These are phyloP conservation scores for Penicillium expansum DNA, from an alignment of 2,329 filamentous ascomycete species.

Conservation along the genomic window DNA sequence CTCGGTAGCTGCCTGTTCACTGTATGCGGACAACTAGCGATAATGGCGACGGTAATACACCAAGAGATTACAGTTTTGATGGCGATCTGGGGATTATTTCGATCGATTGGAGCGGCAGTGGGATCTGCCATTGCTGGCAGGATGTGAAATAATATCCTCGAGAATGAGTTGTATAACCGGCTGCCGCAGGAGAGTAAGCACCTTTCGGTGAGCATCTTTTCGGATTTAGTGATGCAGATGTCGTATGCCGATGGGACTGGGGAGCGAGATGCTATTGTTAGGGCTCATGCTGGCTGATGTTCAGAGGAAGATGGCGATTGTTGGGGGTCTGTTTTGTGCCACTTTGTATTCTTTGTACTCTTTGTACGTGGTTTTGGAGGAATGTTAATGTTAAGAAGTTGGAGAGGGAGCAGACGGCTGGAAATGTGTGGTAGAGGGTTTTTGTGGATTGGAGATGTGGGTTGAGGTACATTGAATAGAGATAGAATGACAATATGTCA, in stretches of 20 bases:
- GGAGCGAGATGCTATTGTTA: slow-evolving; percentile 45
- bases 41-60: slow-evolving; percentile 10
- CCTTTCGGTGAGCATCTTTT: slow-evolving; percentile 3
- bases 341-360: slow-evolving; percentile 10
- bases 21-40: slow-evolving; percentile 4
- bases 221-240: slow-evolving; percentile 13
- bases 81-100: slow-evolving; percentile 9
- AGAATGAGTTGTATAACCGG: neutral
- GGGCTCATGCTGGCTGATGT: slow-evolving; percentile 49
- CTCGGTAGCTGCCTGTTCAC: slow-evolving; percentile 8
- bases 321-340: slow-evolving; percentile 25
- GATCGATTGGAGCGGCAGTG: slow-evolving; percentile 6
- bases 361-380: too few species aligned
- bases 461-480: neutral
- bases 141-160: slow-evolving; percentile 12
- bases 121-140: slow-evolving; percentile 8
- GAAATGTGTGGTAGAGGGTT: slow-evolving; percentile 1
- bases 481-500: neutral
- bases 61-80: slow-evolving; percentile 9
- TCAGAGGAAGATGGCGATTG: slow-evolving; percentile 46
- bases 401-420: slow-evolving; percentile 6
- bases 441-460: neutral
- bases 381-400: slow-evolving; percentile 13
- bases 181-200: slow-evolving; percentile 8
- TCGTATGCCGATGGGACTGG: slow-evolving; percentile 43